Evolutionary conservation across 2,329 filamentous ascomycete genomes (phyloP).

Genomic region (Fusarium zealandicum): DNA sequence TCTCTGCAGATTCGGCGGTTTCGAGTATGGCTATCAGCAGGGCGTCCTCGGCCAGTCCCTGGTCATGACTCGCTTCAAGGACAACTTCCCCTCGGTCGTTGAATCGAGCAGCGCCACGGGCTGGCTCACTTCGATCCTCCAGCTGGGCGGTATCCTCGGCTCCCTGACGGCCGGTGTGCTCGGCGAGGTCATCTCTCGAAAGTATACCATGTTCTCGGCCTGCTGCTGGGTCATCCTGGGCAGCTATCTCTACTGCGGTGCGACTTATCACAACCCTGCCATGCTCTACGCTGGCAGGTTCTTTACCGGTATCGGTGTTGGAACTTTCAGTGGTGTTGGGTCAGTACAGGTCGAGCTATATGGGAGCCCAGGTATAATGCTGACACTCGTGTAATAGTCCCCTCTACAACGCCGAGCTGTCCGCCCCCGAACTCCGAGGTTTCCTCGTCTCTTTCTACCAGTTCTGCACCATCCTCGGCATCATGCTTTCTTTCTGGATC

Average conservation of each 20-base stretch:
- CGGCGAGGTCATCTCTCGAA: slow-evolving; percentile 57
- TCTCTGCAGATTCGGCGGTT: slow-evolving; percentile 31
- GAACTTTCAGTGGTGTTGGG: slow-evolving; percentile 53
- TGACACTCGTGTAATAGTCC: slow-evolving; percentile 36
- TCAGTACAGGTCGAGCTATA: not conserved
- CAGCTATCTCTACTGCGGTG: slow-evolving; percentile 55
- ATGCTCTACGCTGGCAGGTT: slow-evolving; percentile 58
- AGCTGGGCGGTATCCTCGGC: slow-evolving; percentile 58
- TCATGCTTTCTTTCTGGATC: slow-evolving; percentile 60
- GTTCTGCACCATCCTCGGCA: slow-evolving; percentile 50
- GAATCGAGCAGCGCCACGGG: slow-evolving; percentile 55
- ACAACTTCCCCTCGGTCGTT: slow-evolving; percentile 57
- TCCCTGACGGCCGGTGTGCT: slow-evolving; percentile 56
- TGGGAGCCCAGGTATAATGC: not conserved
- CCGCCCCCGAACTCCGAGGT: slow-evolving; percentile 71
- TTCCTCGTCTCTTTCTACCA: slow-evolving; percentile 71
- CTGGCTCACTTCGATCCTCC: slow-evolving; percentile 60
- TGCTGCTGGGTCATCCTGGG: slow-evolving; percentile 56
- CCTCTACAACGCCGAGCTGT: slow-evolving; percentile 60
- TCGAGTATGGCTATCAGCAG: slow-evolving; percentile 51
- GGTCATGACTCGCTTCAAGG: slow-evolving; percentile 59
- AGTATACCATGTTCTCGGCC: slow-evolving; percentile 60
- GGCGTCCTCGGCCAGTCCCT: slow-evolving; percentile 62
- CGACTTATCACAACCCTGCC: slow-evolving; percentile 47
- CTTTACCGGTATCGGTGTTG: slow-evolving; percentile 58